Conservation (phyloP, 208 protist genomes). For the Tritrichomonas musculus region DNA sequence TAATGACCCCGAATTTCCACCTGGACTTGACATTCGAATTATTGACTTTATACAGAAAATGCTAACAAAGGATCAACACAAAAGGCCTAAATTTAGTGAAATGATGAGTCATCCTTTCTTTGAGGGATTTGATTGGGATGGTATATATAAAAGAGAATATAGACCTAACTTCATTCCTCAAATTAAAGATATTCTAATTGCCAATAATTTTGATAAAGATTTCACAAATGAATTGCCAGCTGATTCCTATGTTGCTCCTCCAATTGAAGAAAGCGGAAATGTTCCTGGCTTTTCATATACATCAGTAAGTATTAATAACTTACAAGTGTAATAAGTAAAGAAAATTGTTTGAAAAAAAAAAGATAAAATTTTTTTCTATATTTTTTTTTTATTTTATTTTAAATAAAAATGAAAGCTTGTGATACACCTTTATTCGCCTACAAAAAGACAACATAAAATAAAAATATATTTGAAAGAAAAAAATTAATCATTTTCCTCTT, state of each 20-base stretch:
- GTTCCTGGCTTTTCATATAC: not conserved
- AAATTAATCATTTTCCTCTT: too few species aligned
- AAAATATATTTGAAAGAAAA: too few species aligned
- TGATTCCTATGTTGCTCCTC: not conserved
- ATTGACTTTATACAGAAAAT: not conserved
- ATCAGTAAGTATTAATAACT: not conserved
- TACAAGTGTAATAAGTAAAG: too few species aligned
- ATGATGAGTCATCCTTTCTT: conserved; percentile 12
- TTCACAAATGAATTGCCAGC: not conserved
- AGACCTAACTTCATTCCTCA: not conserved
- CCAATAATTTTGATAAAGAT: not conserved
- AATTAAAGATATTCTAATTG: not conserved
- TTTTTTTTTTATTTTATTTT: too few species aligned
- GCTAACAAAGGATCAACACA: not conserved
- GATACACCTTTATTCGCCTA: too few species aligned
- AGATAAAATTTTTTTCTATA: too few species aligned
- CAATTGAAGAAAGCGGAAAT: not conserved
- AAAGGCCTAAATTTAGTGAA: not conserved
- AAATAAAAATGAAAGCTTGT: too few species aligned
- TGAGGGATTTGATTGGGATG: not conserved
- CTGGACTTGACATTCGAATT: not conserved
- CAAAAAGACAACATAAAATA: too few species aligned
- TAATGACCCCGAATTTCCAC: not conserved
- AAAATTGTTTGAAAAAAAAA: too few species aligned
- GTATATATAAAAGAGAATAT: not conserved